phyloP scores from a whole-genome alignment of 768 basidiomycete genomes.

The Favolaschia claudopus region DNA sequence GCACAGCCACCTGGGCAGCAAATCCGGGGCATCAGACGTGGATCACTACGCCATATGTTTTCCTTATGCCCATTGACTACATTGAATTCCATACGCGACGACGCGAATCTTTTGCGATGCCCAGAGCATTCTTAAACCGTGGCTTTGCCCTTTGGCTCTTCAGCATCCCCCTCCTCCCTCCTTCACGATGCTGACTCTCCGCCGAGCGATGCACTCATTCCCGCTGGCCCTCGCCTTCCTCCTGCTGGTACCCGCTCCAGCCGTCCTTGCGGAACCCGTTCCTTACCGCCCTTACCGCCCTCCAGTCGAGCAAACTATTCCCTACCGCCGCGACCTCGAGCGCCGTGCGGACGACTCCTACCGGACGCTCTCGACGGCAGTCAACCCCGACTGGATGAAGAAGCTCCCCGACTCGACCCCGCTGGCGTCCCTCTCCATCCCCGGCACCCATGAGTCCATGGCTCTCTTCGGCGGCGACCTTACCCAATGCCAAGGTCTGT shows the following conservation, averaged over 20 bases:
- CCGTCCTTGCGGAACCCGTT: background rate
- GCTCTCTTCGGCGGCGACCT: slow-evolving; percentile 21
- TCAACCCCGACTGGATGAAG: slow-evolving; percentile 25
- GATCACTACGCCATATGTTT: too few relatives aligned
- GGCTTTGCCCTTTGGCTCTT: too few relatives aligned
- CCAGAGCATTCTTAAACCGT: too few relatives aligned
- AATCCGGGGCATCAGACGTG: too few relatives aligned
- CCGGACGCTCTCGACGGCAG: slow-evolving; percentile 20
- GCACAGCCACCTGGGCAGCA: too few relatives aligned
- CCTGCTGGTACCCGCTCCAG: slow-evolving; percentile 8
- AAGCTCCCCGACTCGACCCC: slow-evolving; percentile 6
- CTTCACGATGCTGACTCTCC: slow-evolving; percentile 6
- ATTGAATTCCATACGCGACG: too few relatives aligned
- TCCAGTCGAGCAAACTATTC: background rate
- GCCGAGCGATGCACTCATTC: too few relatives aligned
- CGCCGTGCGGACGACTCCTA: slow-evolving; percentile 16
- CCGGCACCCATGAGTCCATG: slow-evolving; percentile 23
- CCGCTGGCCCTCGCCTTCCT: too few relatives aligned
- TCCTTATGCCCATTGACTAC: too few relatives aligned
- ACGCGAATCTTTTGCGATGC: too few relatives aligned
- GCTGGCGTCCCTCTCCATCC: slow-evolving; percentile 21
- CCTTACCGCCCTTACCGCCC: too few relatives aligned
- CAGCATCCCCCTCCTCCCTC: too few relatives aligned
- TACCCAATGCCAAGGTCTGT: slow-evolving; percentile 21
- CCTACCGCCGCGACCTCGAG: background rate